Conservation (phyloP, 2,329 filamentous ascomycete genomes). For the Beauveria varroae region DNA sequence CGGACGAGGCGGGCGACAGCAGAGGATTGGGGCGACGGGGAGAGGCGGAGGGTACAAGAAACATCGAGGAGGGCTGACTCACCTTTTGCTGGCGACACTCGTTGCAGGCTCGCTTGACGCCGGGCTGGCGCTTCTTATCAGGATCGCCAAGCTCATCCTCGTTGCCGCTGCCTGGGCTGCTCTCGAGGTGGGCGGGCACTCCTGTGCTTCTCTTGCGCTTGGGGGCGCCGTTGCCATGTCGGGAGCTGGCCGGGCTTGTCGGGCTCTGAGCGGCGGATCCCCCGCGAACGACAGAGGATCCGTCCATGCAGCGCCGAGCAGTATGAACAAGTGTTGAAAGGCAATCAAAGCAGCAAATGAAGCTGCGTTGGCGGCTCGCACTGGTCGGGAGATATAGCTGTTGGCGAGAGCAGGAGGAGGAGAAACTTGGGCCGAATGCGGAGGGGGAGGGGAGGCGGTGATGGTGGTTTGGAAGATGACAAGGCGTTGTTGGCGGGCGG, state of each 20-base stretch:
- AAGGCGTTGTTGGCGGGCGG: slow-evolving; percentile 3
- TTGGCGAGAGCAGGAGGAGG: slow-evolving; percentile 11
- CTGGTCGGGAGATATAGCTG: slow-evolving; percentile 16
- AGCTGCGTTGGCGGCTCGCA: slow-evolving; percentile 15
- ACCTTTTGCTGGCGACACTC: slow-evolving; percentile 84
- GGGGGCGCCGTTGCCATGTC: slow-evolving; percentile 38
- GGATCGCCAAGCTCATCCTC: slow-evolving; percentile 48
- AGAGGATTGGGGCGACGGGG: neutral
- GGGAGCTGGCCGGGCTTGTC: slow-evolving; percentile 47
- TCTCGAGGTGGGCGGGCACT: slow-evolving; percentile 42
- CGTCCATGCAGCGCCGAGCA: slow-evolving; percentile 36
- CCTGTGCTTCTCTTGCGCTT: slow-evolving; percentile 55
- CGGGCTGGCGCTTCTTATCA: slow-evolving; percentile 58
- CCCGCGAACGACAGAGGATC: slow-evolving; percentile 37
- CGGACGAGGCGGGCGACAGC: neutral
- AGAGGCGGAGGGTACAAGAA: neutral
- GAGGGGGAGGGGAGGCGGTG: slow-evolving; percentile 17
- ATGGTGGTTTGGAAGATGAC: slow-evolving; percentile 15
- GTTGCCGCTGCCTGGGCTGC: slow-evolving; percentile 53
- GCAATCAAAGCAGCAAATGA: slow-evolving; percentile 9
- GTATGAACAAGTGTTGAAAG: slow-evolving; percentile 14
- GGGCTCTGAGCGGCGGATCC: slow-evolving; percentile 42
- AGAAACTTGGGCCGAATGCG: slow-evolving; percentile 23
- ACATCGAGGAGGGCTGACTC: slow-evolving; percentile 26
- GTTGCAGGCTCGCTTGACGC: slow-evolving; percentile 74